Base-by-base conservation (phyloP, 345 rosid genomes). In the Camelina neglecta region DNA sequence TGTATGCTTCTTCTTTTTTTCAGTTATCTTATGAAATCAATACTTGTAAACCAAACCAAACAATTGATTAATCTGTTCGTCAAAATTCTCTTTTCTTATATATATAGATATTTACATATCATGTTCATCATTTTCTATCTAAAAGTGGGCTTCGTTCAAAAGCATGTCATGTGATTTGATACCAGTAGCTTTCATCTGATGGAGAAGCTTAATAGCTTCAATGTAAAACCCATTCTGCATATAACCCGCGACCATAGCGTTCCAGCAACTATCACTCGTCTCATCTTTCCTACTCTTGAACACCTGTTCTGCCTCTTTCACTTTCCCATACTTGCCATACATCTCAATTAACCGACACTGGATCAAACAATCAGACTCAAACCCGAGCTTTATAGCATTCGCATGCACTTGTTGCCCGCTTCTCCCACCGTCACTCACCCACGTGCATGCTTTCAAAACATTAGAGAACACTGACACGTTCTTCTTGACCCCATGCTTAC, bases 361-460 rank as follows among this genome's bases (percentile, higher is more conserved):
- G 62, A 91, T 77, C 38, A 72, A 63, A 38, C 45, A 67, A 59
- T 85, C 81, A 0, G 75, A 70, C 45, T 89, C 89, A 33, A 91
- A 56, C 48, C 92, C 89, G 41, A 82, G 79, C 83, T 87, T 89
- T 59, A 89, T 75, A 15, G 81, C 81, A 77, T 71, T 57, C 23
- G 82, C 92, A 72, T 91, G 97, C 56, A 86, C 85, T 77, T 85
- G 89, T 62, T 51, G 73, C 38, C 90, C 94, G 41, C 79, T 79
- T 11, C 71, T 64, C 33, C 93, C 90, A 45, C 72, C 76, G 53
- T 88, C 89, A 63, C 5, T 83, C 50, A 85, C 73, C 79, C 82
- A 58, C 26, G 83, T 80, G 61, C 91, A 86, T 8, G 91, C 93
- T 84, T 79, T 89, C 13, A 87, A 18, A 29, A 81, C 87, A 50